Conservation (phyloP, 2,329 filamentous ascomycete genomes). For the Teratosphaeria destructans region DNA sequence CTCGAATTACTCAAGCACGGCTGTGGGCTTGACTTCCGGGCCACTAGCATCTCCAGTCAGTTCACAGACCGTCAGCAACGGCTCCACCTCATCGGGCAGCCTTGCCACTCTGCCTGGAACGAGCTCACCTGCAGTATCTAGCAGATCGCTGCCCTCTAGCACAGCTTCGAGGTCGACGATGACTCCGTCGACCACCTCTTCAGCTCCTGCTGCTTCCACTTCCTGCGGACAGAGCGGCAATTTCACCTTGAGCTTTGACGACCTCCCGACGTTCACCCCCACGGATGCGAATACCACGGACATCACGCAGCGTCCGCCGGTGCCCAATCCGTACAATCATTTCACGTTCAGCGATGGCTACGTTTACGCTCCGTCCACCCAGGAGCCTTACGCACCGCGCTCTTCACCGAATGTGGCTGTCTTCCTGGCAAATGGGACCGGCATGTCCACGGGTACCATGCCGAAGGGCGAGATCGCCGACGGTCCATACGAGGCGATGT, state of each 20-base stretch:
- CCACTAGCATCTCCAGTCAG: neutral
- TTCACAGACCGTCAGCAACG: neutral
- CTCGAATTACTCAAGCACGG: neutral
- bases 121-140: neutral
- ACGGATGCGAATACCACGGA: constrained; percentile 21
- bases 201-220: neutral
- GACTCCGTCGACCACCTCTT: neutral
- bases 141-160: neutral
- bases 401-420: constrained; percentile 39
- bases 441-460: constrained; percentile 9
- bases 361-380: constrained; percentile 36
- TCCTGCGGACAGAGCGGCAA: constrained; percentile 36
- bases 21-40: neutral
- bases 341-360: constrained; percentile 43
- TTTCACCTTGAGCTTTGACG: constrained; percentile 29
- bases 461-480: constrained; percentile 38
- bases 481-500: constrained; percentile 30
- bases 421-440: constrained; percentile 30
- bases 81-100: neutral
- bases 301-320: constrained; percentile 27
- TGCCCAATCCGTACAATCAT: constrained; percentile 41
- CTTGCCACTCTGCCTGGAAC: neutral
- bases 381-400: constrained; percentile 34
- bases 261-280: constrained; percentile 27
- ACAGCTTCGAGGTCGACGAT: neutral